A percentile compares a stretch with the other conserved stretches of the same genome.
These are phyloP conservation scores for Nevesoporus exiguus DNA, from an alignment of 768 basidiomycete genomes.

Conservation along the genomic window DNA sequence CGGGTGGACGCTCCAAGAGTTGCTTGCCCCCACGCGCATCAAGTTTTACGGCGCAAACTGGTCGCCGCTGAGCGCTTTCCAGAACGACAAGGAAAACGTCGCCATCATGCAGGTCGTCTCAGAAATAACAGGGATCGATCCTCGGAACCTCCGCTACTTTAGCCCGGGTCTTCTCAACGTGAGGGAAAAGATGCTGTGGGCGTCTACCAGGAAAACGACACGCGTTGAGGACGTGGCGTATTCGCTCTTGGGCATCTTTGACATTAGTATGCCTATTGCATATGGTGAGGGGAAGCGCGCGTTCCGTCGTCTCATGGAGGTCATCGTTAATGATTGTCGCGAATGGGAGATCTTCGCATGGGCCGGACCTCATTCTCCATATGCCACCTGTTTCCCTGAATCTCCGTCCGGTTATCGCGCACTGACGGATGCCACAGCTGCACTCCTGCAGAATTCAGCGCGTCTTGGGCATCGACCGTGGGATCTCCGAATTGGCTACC, in stretches of 20 bases:
- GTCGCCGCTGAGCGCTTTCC: constrained; percentile 6
- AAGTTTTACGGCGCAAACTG: constrained; percentile 21
- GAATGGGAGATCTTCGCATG: constrained; percentile 23
- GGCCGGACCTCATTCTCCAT: constrained; percentile 22
- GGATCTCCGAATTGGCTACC: constrained; percentile 14
- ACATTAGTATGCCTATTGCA: constrained; percentile 21
- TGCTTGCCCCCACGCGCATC: constrained; percentile 19
- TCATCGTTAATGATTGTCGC: constrained; percentile 14
- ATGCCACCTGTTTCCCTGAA: constrained; percentile 16
- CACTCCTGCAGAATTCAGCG: not conserved
- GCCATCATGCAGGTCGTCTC: constrained; percentile 12
- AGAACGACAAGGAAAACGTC: constrained; percentile 21
- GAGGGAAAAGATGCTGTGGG: constrained; percentile 24
- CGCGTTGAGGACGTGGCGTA: constrained; percentile 26
- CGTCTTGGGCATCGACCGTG: constrained; percentile 5
- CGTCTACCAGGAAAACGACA: constrained; percentile 23
- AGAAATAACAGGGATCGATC: constrained; percentile 11
- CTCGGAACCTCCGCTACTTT: constrained; percentile 14
- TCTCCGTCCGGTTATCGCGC: constrained; percentile 20
- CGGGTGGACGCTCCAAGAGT: constrained; percentile 21
- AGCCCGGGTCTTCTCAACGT: constrained; percentile 20
- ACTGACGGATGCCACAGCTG: not conserved
- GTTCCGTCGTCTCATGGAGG: constrained; percentile 26
- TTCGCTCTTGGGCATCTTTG: constrained; percentile 25
- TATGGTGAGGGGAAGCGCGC: constrained; percentile 27